These are phyloP conservation scores for Yamadazyma diddensiae DNA, from an alignment of 1,139 yeast genomes.

Conservation along the genomic window DNA sequence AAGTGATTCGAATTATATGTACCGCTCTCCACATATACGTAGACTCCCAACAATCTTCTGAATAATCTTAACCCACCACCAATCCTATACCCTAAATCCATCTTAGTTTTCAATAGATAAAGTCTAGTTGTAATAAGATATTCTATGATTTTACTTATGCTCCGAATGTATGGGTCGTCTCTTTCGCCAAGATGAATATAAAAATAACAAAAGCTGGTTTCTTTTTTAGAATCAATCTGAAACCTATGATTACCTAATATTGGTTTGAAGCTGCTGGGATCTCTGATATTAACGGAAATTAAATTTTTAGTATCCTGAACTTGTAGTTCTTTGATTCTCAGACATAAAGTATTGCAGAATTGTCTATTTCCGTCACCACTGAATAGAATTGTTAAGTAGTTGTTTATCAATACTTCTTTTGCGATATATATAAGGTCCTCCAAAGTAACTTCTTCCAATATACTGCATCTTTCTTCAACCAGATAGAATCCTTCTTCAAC, in stretches of 20 bases:
- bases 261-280: slow-evolving; percentile 12
- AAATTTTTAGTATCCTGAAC: slow-evolving; percentile 14
- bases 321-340: slow-evolving; percentile 13
- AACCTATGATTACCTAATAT: slow-evolving; percentile 8
- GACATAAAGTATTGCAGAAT: slow-evolving; percentile 12
- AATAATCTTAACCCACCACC: slow-evolving; percentile 52
- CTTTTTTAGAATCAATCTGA: slow-evolving; percentile 1
- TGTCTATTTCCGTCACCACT: slow-evolving; percentile 44
- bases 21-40: slow-evolving; percentile 38
- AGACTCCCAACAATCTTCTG: slow-evolving; percentile 53
- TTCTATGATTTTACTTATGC: slow-evolving; percentile 44
- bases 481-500: slow-evolving; percentile 54
- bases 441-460: slow-evolving; percentile 26
- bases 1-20: slow-evolving; percentile 31
- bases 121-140: slow-evolving; percentile 40
- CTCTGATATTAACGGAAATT: slow-evolving; percentile 1
- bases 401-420: slow-evolving; percentile 19
- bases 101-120: slow-evolving; percentile 48
- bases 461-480: slow-evolving; percentile 45
- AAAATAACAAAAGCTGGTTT: slow-evolving; percentile 15
- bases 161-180: slow-evolving; percentile 24
- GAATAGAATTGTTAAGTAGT: slow-evolving; percentile 39
- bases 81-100: slow-evolving; percentile 46
- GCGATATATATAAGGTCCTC: slow-evolving; percentile 17
- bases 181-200: slow-evolving; percentile 57